Conservation (phyloP, 352 stramenopile species). For the Globisporangium abappressorium region DNA sequence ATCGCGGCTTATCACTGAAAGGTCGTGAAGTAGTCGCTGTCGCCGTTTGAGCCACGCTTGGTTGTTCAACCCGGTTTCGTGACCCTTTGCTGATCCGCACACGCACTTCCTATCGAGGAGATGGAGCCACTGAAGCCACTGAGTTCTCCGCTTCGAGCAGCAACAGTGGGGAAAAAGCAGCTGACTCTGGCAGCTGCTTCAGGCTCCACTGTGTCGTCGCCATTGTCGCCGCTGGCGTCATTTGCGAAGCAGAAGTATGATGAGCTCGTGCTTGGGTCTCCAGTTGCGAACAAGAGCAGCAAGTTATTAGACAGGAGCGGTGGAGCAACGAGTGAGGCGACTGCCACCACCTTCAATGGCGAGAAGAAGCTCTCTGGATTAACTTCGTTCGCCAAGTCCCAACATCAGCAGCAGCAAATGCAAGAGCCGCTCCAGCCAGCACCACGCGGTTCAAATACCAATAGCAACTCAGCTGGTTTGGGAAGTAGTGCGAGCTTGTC, state of each 20-base stretch:
- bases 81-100: not conserved
- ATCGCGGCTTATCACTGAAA: not conserved
- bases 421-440: not conserved
- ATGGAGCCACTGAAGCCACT: constrained; percentile 11
- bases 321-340: not conserved
- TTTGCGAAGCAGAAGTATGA: constrained; percentile 7
- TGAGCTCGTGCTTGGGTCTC: not conserved
- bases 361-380: constrained; percentile 10
- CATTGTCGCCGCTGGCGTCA: constrained; percentile 4
- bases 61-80: too few species aligned
- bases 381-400: constrained; percentile 11
- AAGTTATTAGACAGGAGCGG: not conserved
- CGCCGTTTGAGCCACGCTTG: too few species aligned
- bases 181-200: not conserved
- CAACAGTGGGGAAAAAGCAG: not conserved
- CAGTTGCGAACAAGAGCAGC: not conserved
- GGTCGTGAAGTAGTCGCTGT: not conserved
- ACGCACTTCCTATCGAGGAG: not conserved
- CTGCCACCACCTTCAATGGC: not conserved
- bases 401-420: not conserved
- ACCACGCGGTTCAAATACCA: not conserved
- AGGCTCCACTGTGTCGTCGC: not conserved
- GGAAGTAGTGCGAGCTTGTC: not conserved
- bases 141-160: not conserved
- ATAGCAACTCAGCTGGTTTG: not conserved